Conservation (phyloP, 441 rosid species). For the Lepidium campestre region DNA sequence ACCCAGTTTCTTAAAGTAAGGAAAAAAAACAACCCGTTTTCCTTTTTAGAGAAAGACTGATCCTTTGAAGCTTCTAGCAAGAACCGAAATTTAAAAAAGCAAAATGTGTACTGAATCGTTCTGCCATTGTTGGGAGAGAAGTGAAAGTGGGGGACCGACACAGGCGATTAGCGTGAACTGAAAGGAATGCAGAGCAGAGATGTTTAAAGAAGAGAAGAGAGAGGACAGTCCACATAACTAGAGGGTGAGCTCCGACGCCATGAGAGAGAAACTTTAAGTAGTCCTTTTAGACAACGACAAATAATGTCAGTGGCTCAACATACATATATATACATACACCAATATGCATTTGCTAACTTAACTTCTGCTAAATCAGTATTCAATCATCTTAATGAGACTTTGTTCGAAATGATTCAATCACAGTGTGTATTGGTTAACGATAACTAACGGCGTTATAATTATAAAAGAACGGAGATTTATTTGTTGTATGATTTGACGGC, state of each 20-base stretch:
- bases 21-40: neutral
- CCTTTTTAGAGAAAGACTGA: neutral
- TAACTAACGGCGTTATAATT: conserved; percentile 50
- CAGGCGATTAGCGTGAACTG: conserved; percentile 87
- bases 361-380: conserved; percentile 6
- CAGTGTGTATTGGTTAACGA: conserved; percentile 31
- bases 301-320: conserved; percentile 14
- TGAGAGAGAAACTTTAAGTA: conserved; percentile 26
- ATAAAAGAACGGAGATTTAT: neutral
- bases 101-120: conserved; percentile 1
- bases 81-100: neutral
- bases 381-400: conserved; percentile 16
- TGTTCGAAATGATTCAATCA: conserved; percentile 1
- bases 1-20: neutral
- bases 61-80: conserved; percentile 7
- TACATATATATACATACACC: neutral
- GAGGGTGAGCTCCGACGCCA: conserved; percentile 16
- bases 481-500: conserved; percentile 21
- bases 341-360: neutral
- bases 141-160: conserved; percentile 17
- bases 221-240: conserved; percentile 16
- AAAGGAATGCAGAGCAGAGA: conserved; percentile 49
- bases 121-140: conserved; percentile 21
- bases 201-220: conserved; percentile 45
- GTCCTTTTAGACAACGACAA: conserved; percentile 22